These are phyloP conservation scores for Fusarium robinianum DNA, from an alignment of 2,329 filamentous ascomycete species.

Conservation along the genomic window DNA sequence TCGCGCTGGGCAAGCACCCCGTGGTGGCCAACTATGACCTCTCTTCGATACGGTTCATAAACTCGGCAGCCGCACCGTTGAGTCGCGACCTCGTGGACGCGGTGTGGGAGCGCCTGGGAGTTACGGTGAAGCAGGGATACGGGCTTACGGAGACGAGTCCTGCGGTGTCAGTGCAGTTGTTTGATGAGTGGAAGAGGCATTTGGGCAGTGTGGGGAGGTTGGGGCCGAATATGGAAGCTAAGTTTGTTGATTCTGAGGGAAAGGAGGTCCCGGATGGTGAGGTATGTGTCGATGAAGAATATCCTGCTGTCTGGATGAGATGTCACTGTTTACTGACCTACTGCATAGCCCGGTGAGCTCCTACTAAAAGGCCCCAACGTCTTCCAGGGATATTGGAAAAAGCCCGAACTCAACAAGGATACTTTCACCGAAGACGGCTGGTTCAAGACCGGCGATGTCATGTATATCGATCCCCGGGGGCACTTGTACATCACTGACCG, in stretches of 20 bases:
- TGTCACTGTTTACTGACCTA: neutral
- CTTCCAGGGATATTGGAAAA: slow-evolving; percentile 79
- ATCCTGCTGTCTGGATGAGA: neutral
- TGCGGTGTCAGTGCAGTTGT: slow-evolving; percentile 72
- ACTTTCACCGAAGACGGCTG: slow-evolving; percentile 77
- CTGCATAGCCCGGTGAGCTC: slow-evolving; percentile 61
- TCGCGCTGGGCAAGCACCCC: slow-evolving; percentile 80
- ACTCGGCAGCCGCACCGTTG: slow-evolving; percentile 84
- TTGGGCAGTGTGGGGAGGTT: slow-evolving; percentile 81
- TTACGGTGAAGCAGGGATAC: slow-evolving; percentile 91
- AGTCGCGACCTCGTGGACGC: slow-evolving; percentile 78
- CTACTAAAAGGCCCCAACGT: slow-evolving; percentile 81
- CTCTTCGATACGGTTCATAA: slow-evolving; percentile 77
- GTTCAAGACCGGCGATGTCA: slow-evolving; percentile 90
- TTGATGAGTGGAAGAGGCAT: slow-evolving; percentile 75
- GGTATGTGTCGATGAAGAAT: slow-evolving; percentile 28
- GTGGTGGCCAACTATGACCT: slow-evolving; percentile 80
- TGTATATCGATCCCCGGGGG: slow-evolving; percentile 74
- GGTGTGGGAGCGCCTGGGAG: slow-evolving; percentile 72
- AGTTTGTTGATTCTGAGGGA: slow-evolving; percentile 71
- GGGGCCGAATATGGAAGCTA: slow-evolving; percentile 78
- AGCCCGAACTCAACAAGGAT: slow-evolving; percentile 69
- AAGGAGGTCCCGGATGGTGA: slow-evolving; percentile 59
- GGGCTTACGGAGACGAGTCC: slow-evolving; percentile 87
- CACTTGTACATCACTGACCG: slow-evolving; percentile 93